Base-by-base conservation (phyloP, 176 grass and related monocot species). In the Calamus simplicifolius region DNA sequence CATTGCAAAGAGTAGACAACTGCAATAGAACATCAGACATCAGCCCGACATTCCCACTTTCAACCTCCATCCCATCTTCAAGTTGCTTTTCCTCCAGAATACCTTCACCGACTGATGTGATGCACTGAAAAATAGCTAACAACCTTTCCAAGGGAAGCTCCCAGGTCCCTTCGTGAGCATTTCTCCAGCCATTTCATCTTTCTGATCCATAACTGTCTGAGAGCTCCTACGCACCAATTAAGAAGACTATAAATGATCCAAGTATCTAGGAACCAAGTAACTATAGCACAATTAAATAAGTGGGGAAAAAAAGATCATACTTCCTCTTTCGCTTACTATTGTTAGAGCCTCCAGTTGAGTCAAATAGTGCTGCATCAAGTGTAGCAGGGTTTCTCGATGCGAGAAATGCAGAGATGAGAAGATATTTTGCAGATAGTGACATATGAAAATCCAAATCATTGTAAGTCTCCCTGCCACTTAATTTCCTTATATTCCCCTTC, bases 41-140 rank as follows among this genome's bases (percentile, higher is more conserved):
- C 64, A 92, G 71, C 50, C 59, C 61, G 30, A 77, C 55, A 49
- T 49, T 77, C 63, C 67, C 75, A 54, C 59, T 71, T 79, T 54
- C 77, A 25, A 8, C 29, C 55, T 31, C 54, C 56, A 0, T 54
- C 19, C 19, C 70, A 27, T 79, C 68, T 69, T 69, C 21, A 30
- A 65, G 66, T 29, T 88, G 78, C 50, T 72, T 70, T 73, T 92
- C 85, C 73, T 70, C 56, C 1, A 75, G 17, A 56, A 50, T 19
- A 56, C 80, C 81, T 64, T 98, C 87, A 19, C 77, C 76, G 23
- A 85, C 80, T 4, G 87, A 98, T 64, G 93, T 98, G 58, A 89
- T 92, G 56, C 87, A 98, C 70, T 98, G 84, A 73, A 92, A 98
- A 73, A 98, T 98, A 63, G 87, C 93, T 57, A 98, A 74, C n/a